phyloP scores from a whole-genome alignment of 2,329 filamentous ascomycete genomes.

The Beauveria medogensis region DNA sequence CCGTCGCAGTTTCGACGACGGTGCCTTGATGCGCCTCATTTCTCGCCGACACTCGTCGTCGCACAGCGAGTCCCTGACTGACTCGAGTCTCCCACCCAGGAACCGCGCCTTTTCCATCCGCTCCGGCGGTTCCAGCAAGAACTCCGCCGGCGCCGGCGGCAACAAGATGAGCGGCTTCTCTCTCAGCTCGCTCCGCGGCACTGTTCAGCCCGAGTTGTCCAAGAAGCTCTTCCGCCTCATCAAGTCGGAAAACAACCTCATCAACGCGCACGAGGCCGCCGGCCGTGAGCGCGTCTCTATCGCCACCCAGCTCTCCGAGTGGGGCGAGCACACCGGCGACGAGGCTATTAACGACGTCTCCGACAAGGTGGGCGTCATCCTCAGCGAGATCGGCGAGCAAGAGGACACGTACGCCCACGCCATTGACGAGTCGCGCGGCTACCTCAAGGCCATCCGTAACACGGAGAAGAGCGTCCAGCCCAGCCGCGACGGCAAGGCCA shows the following conservation, averaged over 20 bases:
- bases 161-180: conserved; percentile 57
- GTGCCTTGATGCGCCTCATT: conserved; percentile 15
- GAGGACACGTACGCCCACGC: conserved; percentile 82
- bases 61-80: conserved; percentile 19
- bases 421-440: conserved; percentile 72
- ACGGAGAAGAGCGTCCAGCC: conserved; percentile 94
- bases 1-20: conserved; percentile 24
- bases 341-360: conserved; percentile 82
- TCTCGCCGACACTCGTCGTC: conserved; percentile 14
- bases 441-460: conserved; percentile 89
- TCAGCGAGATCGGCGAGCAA: conserved; percentile 89
- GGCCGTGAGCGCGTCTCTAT: conserved; percentile 78
- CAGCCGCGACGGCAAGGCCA: conserved; percentile 75
- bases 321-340: conserved; percentile 88
- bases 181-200: conserved; percentile 77
- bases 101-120: conserved; percentile 68
- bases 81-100: conserved; percentile 36
- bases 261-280: conserved; percentile 75
- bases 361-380: conserved; percentile 89
- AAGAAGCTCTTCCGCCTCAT: conserved; percentile 86
- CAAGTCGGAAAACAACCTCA: conserved; percentile 88
- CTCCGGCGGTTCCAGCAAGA: conserved; percentile 46
- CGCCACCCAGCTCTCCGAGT: conserved; percentile 86
- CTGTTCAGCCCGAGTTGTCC: conserved; percentile 78
- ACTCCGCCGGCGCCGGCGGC: conserved; percentile 29